phyloP scores from a whole-genome alignment of 2,329 filamentous ascomycete species.

The Phaeophleospora eucalypticola region DNA sequence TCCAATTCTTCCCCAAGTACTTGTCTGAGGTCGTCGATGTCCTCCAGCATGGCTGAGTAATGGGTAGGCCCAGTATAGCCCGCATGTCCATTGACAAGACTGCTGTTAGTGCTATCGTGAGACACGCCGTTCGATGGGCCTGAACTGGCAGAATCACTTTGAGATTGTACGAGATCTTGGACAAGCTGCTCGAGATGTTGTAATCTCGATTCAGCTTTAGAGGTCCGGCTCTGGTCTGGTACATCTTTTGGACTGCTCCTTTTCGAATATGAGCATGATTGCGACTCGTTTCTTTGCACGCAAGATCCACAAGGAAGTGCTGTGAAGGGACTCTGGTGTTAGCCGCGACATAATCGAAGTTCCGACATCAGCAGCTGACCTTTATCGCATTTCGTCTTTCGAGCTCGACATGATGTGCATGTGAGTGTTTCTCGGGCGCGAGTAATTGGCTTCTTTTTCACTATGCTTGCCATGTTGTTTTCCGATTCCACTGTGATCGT shows the following conservation, averaged over 20 bases:
- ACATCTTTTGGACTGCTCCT: conserved; percentile 3
- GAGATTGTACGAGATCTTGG: conserved; percentile 5
- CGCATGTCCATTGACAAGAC: background rate
- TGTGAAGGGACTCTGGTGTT: no score
- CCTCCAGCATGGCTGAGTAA: conserved; percentile 18
- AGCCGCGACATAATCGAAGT: no score
- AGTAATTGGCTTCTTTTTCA: conserved; percentile 13
- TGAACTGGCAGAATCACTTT: no score
- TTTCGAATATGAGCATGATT: conserved; percentile 6
- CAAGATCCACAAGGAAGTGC: conserved; percentile 9
- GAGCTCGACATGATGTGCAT: conserved; percentile 3
- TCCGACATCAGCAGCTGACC: no score
- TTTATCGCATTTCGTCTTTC: conserved; percentile 15
- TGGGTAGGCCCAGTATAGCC: conserved; percentile 14
- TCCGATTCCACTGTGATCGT: background rate
- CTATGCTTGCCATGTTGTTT: background rate
- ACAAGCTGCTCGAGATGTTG: conserved; percentile 12
- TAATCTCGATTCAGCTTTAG: conserved; percentile 10
- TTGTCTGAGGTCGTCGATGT: conserved; percentile 14
- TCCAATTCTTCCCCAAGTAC: conserved; percentile 6
- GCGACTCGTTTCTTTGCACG: conserved; percentile 4
- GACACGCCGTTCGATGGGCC: no score
- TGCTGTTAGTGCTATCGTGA: background rate
- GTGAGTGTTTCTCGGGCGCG: conserved; percentile 12
- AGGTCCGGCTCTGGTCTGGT: background rate